Evolutionary conservation across 1,139 yeast genomes (phyloP).

Genomic region (Blastobotrys serpentis): DNA sequence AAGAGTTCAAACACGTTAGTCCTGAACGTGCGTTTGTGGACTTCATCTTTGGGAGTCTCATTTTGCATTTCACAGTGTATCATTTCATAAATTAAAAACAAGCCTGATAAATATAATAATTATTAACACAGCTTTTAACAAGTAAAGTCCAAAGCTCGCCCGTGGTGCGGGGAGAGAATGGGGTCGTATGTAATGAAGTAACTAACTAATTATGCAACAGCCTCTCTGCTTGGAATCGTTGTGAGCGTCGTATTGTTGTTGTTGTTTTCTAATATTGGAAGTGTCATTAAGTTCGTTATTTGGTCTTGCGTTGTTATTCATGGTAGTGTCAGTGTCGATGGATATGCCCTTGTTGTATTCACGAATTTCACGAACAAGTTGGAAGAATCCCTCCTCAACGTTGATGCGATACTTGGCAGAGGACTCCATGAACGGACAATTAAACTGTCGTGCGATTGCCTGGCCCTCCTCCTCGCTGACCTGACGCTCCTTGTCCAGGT

Average conservation of each 20-base stretch:
- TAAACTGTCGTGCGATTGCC: constrained; percentile 64
- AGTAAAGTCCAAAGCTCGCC: too few relatives aligned
- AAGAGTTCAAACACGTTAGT: constrained; percentile 52
- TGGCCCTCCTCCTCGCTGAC: constrained; percentile 81
- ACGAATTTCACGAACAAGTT: constrained; percentile 65
- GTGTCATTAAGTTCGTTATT: constrained; percentile 1
- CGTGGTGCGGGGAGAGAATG: too few relatives aligned
- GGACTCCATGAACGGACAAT: constrained; percentile 85
- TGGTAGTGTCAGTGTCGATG: neutral
- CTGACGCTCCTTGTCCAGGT: constrained; percentile 38
- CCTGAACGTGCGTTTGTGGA: constrained; percentile 90
- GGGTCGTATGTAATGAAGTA: neutral
- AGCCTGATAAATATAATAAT: too few relatives aligned
- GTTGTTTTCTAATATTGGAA: neutral
- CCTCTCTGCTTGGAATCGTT: neutral
- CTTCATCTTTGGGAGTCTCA: constrained; percentile 79
- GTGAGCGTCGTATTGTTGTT: neutral
- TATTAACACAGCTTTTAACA: too few relatives aligned
- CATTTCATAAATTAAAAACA: constrained; percentile 87
- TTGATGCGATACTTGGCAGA: constrained; percentile 91
- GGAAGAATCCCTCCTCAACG: constrained; percentile 89
- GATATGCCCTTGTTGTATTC: constrained; percentile 35
- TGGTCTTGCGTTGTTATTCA: neutral
- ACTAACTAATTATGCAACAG: constrained; percentile 7
- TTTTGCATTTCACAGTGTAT: constrained; percentile 82